A percentile compares a stretch with the other conserved stretches of the same genome.
These are phyloP conservation scores for Rosa rugosa DNA, from an alignment of 306 rosid genomes.

Conservation along the genomic window DNA sequence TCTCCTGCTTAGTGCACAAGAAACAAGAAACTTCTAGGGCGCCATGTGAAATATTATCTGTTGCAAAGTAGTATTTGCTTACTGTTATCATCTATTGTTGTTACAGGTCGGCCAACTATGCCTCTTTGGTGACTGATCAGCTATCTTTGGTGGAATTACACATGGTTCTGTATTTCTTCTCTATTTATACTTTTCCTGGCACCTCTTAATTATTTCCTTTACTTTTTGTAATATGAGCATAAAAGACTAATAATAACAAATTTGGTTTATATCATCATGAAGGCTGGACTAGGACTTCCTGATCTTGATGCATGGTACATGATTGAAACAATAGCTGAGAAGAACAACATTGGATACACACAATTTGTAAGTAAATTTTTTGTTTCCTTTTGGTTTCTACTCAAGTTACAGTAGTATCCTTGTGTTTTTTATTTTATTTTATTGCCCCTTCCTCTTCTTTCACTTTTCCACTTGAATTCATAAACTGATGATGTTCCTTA, in stretches of 20 bases:
- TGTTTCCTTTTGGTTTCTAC: background rate
- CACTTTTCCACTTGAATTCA: background rate
- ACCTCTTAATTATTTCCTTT: background rate
- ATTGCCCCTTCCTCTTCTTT: background rate
- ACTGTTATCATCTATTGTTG: constrained; percentile 13
- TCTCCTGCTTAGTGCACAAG: background rate
- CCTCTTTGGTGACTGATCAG: constrained; percentile 85
- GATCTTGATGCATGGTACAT: constrained; percentile 94
- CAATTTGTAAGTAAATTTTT: constrained; percentile 69
- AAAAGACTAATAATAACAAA: constrained; percentile 1
- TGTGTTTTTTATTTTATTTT: background rate
- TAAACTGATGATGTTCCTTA: constrained; percentile 24
- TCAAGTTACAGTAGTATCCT: background rate
- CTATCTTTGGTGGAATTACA: constrained; percentile 77
- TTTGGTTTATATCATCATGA: constrained; percentile 30
- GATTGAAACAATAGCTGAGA: constrained; percentile 92
- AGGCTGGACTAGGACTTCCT: constrained; percentile 97
- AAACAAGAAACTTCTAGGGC: constrained; percentile 9
- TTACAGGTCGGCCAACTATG: constrained; percentile 80
- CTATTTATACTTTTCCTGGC: constrained; percentile 14
- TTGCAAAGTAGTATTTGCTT: constrained; percentile 22
- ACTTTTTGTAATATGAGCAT: constrained; percentile 15
- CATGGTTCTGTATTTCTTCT: constrained; percentile 45
- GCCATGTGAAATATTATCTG: background rate
- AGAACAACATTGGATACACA: constrained; percentile 84